Evolutionary conservation across 192 early-diverging fungal species (phyloP).

Genomic region (Coemansia sp.): DNA sequence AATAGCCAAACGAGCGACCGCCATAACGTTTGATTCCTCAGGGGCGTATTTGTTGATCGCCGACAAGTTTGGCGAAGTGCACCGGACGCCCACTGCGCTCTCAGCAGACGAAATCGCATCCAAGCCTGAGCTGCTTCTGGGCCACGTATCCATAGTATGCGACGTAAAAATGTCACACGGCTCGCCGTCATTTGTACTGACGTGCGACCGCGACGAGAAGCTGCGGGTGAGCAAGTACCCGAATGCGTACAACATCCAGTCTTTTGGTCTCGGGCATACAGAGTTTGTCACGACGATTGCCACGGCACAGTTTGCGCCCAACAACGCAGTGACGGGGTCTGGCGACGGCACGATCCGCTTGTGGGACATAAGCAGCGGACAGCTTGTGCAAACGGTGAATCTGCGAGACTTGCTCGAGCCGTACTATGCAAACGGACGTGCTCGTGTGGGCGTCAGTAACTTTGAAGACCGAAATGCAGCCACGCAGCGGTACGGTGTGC

Average conservation of each 20-base stretch:
- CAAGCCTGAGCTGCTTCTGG: conserved; percentile 59
- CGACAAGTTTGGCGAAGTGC: conserved; percentile 97
- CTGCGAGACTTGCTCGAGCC: conserved; percentile 42
- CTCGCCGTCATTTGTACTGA: conserved; percentile 65
- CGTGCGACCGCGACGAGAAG: conserved; percentile 97
- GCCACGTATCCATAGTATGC: conserved; percentile 93
- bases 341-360: conserved; percentile 78
- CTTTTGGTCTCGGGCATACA: conserved; percentile 88
- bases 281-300: conserved; percentile 72
- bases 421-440: conserved; percentile 41
- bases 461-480: conserved; percentile 40
- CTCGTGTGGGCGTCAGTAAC: conserved; percentile 9
- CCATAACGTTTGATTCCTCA: conserved; percentile 66
- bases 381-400: conserved; percentile 67
- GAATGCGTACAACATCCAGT: conserved; percentile 83
- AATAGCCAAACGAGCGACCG: conserved; percentile 70
- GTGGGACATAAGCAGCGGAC: conserved; percentile 71
- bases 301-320: conserved; percentile 58
- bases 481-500: conserved; percentile 37
- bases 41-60: conserved; percentile 68
- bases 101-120: not conserved
- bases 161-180: conserved; percentile 73
- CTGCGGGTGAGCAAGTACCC: conserved; percentile 92
- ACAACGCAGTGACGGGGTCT: conserved; percentile 72
- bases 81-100: conserved; percentile 23